These are phyloP conservation scores for Fusarium sp. DNA, from an alignment of 2,329 filamentous ascomycete genomes.

Conservation along the genomic window DNA sequence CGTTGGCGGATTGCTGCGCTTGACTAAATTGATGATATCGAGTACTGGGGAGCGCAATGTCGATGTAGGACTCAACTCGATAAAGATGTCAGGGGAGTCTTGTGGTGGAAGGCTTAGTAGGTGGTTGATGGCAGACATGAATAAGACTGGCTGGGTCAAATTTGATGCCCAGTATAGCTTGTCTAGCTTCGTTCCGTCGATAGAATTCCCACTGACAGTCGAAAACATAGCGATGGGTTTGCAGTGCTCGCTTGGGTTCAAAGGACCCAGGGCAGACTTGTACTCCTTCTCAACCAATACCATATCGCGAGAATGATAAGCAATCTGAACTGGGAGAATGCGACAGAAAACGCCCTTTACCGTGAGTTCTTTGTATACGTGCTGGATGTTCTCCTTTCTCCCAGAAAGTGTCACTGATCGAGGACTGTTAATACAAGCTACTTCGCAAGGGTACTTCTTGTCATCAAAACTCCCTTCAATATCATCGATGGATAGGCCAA, in stretches of 20 bases:
- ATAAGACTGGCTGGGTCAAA: slow-evolving; percentile 60
- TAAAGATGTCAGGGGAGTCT: slow-evolving; percentile 51
- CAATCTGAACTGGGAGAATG: slow-evolving; percentile 54
- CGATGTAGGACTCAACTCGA: slow-evolving; percentile 58
- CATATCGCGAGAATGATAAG: slow-evolving; percentile 63
- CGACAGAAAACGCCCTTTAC: slow-evolving; percentile 51
- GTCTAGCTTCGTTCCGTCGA: slow-evolving; percentile 48
- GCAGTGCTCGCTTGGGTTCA: slow-evolving; percentile 35
- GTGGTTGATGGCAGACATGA: slow-evolving; percentile 54
- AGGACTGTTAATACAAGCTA: slow-evolving; percentile 61
- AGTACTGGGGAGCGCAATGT: slow-evolving; percentile 54
- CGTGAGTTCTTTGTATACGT: slow-evolving; percentile 51
- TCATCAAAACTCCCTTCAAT: slow-evolving; percentile 47
- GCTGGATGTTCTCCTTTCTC: slow-evolving; percentile 48
- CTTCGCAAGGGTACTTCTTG: slow-evolving; percentile 43
- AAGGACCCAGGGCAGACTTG: slow-evolving; percentile 41
- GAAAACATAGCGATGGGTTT: slow-evolving; percentile 55
- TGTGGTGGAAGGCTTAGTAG: slow-evolving; percentile 50
- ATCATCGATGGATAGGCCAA: slow-evolving; percentile 51
- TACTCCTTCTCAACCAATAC: slow-evolving; percentile 55
- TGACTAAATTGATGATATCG: slow-evolving; percentile 50
- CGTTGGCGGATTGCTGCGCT: slow-evolving; percentile 3
- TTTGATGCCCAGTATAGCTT: slow-evolving; percentile 62
- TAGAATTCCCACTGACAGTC: slow-evolving; percentile 52
- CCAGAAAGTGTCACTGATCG: slow-evolving; percentile 60